Base-by-base conservation (phyloP, 441 rosid species). In the Populus hybrid region DNA sequence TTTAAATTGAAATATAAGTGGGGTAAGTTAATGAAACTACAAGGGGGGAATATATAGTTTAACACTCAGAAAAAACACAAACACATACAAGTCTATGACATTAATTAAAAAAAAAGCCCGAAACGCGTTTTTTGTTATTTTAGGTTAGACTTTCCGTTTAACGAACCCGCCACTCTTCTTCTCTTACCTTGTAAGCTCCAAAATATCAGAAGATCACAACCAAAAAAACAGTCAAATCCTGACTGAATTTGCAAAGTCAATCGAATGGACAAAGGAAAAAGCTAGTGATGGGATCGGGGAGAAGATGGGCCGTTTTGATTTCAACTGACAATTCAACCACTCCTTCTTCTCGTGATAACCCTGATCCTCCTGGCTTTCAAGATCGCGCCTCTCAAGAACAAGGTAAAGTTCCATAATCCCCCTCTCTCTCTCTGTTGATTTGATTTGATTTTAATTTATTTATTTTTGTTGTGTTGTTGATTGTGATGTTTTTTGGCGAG, bases 221-320 rank as follows among this genome's bases (percentile, higher is more conserved):
- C 18, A 24, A 23, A 66, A 53, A 16, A 0, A 50, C 3, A 53
- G 61, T 53, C 61, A 4, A 53, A 53, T 53, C n/a, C 61, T 1
- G 61, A 53, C 21, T 53, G 61, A 53, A 53, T 53, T 40, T 26
- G 32, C 9, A 21, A 64, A 42, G 8, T n/a, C 0, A 19, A 76
- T 28, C 28, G 67, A 71, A 95, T 94, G 99, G 99, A 95, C 38
- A 95, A 92, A 77, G 98, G 99, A 5, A 95, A 95, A 88, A 95
- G 86, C n/a, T n/a, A 76, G 97, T 94, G 80, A 87, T 95, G 94
- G 97, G 98, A 4, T 78, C 92, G 19, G 98, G 99, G 24, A 83
- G 99, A 53, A 87, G 98, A 85, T 96, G 99, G 99, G 97, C 98
- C 73, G 89, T n/a, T n/a, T 96, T 2, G 98, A 96, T 75, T 96